A percentile compares a stretch with the other conserved stretches of the same genome.
Conservation (phyloP, 768 basidiomycete genomes). For the Ramaria rubella region DNA sequence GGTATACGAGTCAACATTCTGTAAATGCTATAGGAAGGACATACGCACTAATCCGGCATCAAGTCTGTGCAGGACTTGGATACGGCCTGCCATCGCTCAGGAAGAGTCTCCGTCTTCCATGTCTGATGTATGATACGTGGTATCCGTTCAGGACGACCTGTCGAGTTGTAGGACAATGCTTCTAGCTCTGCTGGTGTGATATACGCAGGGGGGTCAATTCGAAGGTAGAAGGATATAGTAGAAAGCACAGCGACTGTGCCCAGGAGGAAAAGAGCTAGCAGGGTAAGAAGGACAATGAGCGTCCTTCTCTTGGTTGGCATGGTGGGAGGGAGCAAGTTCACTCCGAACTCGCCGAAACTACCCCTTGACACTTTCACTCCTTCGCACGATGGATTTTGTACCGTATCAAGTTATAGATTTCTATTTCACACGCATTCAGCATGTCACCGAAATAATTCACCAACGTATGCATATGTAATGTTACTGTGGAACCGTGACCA, state of each 20-base stretch:
- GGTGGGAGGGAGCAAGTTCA: not conserved
- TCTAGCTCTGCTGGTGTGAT: slow-evolving; percentile 73
- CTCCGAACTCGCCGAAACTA: too few relatives aligned
- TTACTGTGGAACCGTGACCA: too few relatives aligned
- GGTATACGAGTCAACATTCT: not conserved
- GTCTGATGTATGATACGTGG: slow-evolving; percentile 97
- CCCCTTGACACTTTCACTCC: too few relatives aligned
- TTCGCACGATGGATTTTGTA: too few relatives aligned
- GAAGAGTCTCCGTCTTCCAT: slow-evolving; percentile 89
- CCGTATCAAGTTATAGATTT: too few relatives aligned
- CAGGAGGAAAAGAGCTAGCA: slow-evolving; percentile 71
- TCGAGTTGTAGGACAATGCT: slow-evolving; percentile 49
- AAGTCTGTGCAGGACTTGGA: slow-evolving; percentile 83
- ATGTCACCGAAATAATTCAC: too few relatives aligned
- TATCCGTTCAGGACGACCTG: slow-evolving; percentile 65
- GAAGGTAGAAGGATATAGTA: slow-evolving; percentile 84
- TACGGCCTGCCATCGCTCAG: slow-evolving; percentile 69
- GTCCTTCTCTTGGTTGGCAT: slow-evolving; percentile 26
- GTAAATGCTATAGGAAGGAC: slow-evolving; percentile 12
- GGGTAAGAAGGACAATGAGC: slow-evolving; percentile 40
- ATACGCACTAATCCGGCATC: slow-evolving; percentile 92
- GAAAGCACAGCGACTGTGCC: slow-evolving; percentile 90
- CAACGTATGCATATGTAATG: too few relatives aligned
- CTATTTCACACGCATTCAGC: too few relatives aligned
- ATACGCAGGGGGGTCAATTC: slow-evolving; percentile 73